Conservation (phyloP, 495 filamentous ascomycete species). For the Friedmanniomyces simplex region DNA sequence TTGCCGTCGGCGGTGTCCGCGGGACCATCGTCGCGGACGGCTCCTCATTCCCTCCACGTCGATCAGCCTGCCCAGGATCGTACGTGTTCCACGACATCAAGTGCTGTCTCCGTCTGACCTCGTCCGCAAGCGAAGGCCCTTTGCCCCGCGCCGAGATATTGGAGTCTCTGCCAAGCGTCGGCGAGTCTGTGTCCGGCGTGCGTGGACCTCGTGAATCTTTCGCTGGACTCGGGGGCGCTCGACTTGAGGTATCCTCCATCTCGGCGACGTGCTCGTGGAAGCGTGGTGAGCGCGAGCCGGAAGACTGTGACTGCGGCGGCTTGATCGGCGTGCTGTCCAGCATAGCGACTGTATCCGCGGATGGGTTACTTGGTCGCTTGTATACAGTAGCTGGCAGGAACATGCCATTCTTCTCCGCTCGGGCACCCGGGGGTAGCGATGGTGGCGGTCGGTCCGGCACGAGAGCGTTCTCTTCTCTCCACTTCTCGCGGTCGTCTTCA, state of each 20-base stretch:
- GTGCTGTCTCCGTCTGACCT: constrained; percentile 7
- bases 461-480: background rate
- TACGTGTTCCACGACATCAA: constrained; percentile 8
- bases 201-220: background rate
- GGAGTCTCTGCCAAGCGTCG: constrained; percentile 5
- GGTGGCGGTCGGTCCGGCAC: constrained; percentile 1
- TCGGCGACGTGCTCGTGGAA: constrained; percentile 13
- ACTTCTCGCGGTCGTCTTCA: background rate
- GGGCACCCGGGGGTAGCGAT: background rate
- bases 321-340: constrained; percentile 7
- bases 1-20: background rate
- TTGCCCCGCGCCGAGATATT: background rate
- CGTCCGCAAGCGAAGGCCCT: constrained; percentile 2
- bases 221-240: background rate
- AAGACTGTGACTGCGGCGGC: background rate
- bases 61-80: background rate
- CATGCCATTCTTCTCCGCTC: background rate
- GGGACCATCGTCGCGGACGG: background rate
- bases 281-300: background rate
- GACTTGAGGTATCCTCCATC: constrained; percentile 7
- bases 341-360: constrained; percentile 1
- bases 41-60: background rate
- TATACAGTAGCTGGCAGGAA: constrained; percentile 1
- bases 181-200: constrained; percentile 5
- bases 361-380: background rate